Evolutionary conservation across 2,329 filamentous ascomycete genomes (phyloP).

Genomic region (Aspergillus viridinutans): DNA sequence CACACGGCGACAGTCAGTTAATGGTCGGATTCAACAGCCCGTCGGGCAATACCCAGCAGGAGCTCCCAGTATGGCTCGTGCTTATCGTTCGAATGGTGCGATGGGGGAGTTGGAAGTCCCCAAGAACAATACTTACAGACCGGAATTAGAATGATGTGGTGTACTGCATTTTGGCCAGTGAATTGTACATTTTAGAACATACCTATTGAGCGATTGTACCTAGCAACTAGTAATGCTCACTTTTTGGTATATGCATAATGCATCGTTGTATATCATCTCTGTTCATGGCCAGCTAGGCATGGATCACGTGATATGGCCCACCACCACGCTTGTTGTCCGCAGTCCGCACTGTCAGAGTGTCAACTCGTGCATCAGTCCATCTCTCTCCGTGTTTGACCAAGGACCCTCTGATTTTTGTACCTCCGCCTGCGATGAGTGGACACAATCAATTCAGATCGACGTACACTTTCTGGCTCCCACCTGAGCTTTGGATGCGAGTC

Average conservation of each 20-base stretch:
- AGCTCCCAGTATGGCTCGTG: no score
- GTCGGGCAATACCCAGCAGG: no score
- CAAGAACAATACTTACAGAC: no score
- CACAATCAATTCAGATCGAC: background rate
- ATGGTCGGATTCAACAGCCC: no score
- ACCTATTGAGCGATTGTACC: background rate
- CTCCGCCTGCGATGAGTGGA: background rate
- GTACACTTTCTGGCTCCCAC: background rate
- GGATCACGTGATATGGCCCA: background rate
- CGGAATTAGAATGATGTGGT: no score
- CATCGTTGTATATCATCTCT: background rate
- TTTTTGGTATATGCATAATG: background rate
- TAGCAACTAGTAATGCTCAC: background rate
- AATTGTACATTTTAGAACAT: no score
- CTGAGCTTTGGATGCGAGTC: background rate
- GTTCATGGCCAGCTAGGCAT: no score
- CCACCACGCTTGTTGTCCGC: background rate
- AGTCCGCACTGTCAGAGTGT: no score
- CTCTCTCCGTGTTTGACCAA: background rate
- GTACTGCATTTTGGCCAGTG: no score
- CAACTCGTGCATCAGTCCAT: background rate
- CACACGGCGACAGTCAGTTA: no score
- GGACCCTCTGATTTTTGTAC: background rate
- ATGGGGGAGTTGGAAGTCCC: no score
- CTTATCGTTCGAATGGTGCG: no score